Base-by-base conservation (phyloP, 176 grass and related monocot species). In the Cocos nucifera region DNA sequence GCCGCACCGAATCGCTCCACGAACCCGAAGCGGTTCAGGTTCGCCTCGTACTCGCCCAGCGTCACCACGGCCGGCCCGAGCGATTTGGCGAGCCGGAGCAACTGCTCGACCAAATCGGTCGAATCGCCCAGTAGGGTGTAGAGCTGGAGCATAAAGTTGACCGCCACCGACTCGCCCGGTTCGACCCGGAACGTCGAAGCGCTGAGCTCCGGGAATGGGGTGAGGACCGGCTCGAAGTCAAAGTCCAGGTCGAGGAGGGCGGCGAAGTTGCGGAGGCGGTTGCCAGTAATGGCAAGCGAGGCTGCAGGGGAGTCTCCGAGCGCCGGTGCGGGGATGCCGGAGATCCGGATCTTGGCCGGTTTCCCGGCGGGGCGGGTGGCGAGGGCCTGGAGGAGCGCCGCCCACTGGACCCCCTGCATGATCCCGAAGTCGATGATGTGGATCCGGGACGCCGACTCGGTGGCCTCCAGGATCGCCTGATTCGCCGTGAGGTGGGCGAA, bases 401-500 rank as follows among this genome's bases (percentile, higher is more conserved):
- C 88, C 87, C 94, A 98, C 70, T 98, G 94, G 79, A 98, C 80
- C 1, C 94, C 94, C 69, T 92, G 94, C 17, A 89, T 73, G 73
- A 98, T 77, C 49, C 94, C 94, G 17, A 98, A 92, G 83, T 98
- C 94, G 58, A 89, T 60, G 57, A 98, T 86, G 69, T 98, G 94
- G 71, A 98, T 98, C 69, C 66, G 80, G 59, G 70, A 62, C 17
- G 82, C 84, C 30, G 94, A 60, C 70, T 75, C 81, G 9, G 79
- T 93, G 10, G 94, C 88, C 75, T 98, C 94, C 52, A 98, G 72
- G 70, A 98, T 98, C 25, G 93, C 93, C 72, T 98, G 93, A 78
- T 98, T 98, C 21, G 93, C 93, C 0, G 93, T 98, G 22, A 98
- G 84, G 77, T 98, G 93, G 22, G 93, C 84, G 56, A 98, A 98